Conservation (phyloP, 2,329 filamentous ascomycete species). For the Blastomyces silverae region DNA sequence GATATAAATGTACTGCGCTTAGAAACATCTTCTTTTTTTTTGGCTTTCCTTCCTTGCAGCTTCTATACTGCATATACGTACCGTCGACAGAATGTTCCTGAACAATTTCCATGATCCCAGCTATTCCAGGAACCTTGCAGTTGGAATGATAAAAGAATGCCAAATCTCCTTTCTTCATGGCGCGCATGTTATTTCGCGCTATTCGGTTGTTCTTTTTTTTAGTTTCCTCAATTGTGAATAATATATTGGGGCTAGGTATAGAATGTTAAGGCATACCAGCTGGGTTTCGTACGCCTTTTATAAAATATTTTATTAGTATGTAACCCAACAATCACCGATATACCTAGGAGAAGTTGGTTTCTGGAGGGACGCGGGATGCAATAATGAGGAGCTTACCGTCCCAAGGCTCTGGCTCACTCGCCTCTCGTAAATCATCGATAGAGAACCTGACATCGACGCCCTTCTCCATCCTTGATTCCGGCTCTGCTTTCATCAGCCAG, state of each 20-base stretch:
- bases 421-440: slow-evolving; percentile 76
- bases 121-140: slow-evolving; percentile 81
- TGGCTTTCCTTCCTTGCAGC: slow-evolving; percentile 17
- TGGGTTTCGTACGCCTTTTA: slow-evolving; percentile 41
- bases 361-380: neutral
- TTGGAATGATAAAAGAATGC: slow-evolving; percentile 98
- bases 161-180: slow-evolving; percentile 84
- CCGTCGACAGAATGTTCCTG: slow-evolving; percentile 73
- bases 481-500: slow-evolving; percentile 84
- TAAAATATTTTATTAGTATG: slow-evolving; percentile 20
- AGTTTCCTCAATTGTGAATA: neutral
- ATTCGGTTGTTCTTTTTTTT: slow-evolving; percentile 15
- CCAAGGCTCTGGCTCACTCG: slow-evolving; percentile 77
- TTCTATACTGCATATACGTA: slow-evolving; percentile 36
- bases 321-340: slow-evolving; percentile 13
- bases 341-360: neutral
- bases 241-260: neutral
- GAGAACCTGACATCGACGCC: slow-evolving; percentile 87
- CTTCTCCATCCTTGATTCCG: slow-evolving; percentile 76
- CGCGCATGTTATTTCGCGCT: slow-evolving; percentile 81
- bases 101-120: slow-evolving; percentile 82
- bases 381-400: slow-evolving; percentile 57
- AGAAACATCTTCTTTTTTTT: no score
- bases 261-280: slow-evolving; percentile 30
- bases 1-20: neutral